Evolutionary conservation across 2,329 filamentous ascomycete genomes (phyloP).

Genomic region (Aspergillus intermedius): DNA sequence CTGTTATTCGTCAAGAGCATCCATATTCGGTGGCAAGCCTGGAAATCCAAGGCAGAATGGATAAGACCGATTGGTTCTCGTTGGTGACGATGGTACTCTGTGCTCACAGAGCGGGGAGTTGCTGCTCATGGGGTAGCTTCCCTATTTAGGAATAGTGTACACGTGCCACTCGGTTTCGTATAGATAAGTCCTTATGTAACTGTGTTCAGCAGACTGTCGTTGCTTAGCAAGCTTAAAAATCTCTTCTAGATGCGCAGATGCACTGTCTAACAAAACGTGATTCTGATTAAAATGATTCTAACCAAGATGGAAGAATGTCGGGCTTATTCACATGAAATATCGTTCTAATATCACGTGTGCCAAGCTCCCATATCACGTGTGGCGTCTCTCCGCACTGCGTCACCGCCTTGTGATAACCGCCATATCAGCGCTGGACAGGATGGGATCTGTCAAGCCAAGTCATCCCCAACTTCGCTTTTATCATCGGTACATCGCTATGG

Average conservation of each 20-base stretch:
- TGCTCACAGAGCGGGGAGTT: not conserved
- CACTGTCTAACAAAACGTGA: too few relatives aligned
- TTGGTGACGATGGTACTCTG: not conserved
- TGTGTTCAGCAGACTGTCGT: not conserved
- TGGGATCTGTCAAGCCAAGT: not conserved
- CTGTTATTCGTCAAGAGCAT: not conserved
- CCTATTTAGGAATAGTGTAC: not conserved
- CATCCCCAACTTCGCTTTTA: slow-evolving; percentile 10
- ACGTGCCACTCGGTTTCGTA: not conserved
- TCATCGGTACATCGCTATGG: slow-evolving; percentile 17
- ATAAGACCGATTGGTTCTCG: not conserved
- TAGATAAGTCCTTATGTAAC: not conserved
- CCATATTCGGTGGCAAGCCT: not conserved
- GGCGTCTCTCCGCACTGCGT: slow-evolving; percentile 18
- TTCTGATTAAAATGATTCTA: too few relatives aligned
- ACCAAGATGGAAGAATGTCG: too few relatives aligned
- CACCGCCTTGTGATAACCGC: slow-evolving; percentile 12
- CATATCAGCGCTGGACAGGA: slow-evolving; percentile 1
- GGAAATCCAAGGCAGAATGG: not conserved
- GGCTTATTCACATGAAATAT: not conserved
- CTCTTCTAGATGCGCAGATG: too few relatives aligned
- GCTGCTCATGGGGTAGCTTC: too few relatives aligned
- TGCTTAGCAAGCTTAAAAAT: not conserved
- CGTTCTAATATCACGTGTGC: slow-evolving; percentile 10
- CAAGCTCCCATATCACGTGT: slow-evolving; percentile 14